Evolutionary conservation across 306 rosid genomes (phyloP).

Genomic region (Carpinus viminea): DNA sequence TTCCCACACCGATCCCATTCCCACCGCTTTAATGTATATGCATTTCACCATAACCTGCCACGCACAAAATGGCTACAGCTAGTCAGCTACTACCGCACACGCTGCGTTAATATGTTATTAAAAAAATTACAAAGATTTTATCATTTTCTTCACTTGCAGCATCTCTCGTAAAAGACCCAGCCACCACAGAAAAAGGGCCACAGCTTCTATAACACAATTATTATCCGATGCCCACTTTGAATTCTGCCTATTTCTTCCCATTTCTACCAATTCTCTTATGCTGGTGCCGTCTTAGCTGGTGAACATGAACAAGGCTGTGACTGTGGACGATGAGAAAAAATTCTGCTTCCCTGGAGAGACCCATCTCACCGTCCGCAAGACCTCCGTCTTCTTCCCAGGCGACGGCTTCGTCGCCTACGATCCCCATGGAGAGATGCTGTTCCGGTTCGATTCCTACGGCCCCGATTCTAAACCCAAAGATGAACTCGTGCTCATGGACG

Average conservation of each 20-base stretch:
- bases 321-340: constrained; percentile 19
- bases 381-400: constrained; percentile 33
- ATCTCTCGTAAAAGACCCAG: no score
- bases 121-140: background rate
- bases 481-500: constrained; percentile 33
- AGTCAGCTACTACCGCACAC: no score
- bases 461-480: constrained; percentile 22
- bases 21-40: no score
- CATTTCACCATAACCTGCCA: no score
- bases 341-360: constrained; percentile 26
- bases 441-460: constrained; percentile 31
- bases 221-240: background rate
- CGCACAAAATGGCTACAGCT: no score
- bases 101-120: no score
- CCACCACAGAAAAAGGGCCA: background rate
- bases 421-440: constrained; percentile 18
- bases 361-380: constrained; percentile 35
- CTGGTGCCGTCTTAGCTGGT: no score
- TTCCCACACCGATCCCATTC: no score
- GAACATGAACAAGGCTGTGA: constrained; percentile 15
- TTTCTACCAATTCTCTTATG: no score
- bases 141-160: background rate
- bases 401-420: constrained; percentile 36
- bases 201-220: background rate
- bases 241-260: background rate